A percentile compares a stretch with the other conserved stretches of the same genome.
Conservation (phyloP, 2,329 filamentous ascomycete genomes). For the Fusarium floridanum region DNA sequence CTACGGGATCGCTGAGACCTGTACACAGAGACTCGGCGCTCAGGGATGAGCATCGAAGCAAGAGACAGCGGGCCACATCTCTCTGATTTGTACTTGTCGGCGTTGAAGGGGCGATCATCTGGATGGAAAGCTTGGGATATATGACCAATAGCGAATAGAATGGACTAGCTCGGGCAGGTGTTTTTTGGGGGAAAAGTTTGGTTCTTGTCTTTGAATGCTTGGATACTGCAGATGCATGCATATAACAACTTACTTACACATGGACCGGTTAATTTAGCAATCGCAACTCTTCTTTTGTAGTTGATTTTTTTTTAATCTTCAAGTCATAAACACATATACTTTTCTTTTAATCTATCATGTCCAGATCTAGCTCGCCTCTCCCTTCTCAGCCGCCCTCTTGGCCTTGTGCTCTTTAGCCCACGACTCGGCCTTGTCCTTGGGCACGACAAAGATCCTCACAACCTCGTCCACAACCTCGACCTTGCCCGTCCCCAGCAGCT, state of each 20-base stretch:
- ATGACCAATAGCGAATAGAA: constrained; percentile 36
- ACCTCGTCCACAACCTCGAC: constrained; percentile 91
- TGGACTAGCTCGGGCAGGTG: constrained; percentile 24
- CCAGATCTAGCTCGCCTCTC: constrained; percentile 31
- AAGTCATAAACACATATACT: constrained; percentile 21
- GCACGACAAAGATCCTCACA: constrained; percentile 85
- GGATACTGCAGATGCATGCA: neutral
- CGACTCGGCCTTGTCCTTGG: constrained; percentile 73
- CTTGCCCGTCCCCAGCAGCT: constrained; percentile 80
- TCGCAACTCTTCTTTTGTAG: constrained; percentile 20
- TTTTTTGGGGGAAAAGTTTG: constrained; percentile 8
- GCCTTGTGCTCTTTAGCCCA: constrained; percentile 91
- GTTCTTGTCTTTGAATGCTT: neutral
- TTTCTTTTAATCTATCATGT: constrained; percentile 12
- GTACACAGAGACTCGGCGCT: neutral
- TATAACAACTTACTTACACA: constrained; percentile 15
- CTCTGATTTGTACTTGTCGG: constrained; percentile 13
- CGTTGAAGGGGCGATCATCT: neutral
- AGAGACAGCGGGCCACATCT: constrained; percentile 39
- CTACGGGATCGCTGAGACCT: neutral
- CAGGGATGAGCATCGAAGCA: constrained; percentile 36
- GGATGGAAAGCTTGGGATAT: constrained; percentile 24
- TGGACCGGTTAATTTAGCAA: constrained; percentile 2
- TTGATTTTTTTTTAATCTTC: constrained; percentile 7
- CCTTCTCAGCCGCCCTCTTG: constrained; percentile 69